Conservation (phyloP, 2,329 filamentous ascomycete genomes). For the Penicillium concentricum region DNA sequence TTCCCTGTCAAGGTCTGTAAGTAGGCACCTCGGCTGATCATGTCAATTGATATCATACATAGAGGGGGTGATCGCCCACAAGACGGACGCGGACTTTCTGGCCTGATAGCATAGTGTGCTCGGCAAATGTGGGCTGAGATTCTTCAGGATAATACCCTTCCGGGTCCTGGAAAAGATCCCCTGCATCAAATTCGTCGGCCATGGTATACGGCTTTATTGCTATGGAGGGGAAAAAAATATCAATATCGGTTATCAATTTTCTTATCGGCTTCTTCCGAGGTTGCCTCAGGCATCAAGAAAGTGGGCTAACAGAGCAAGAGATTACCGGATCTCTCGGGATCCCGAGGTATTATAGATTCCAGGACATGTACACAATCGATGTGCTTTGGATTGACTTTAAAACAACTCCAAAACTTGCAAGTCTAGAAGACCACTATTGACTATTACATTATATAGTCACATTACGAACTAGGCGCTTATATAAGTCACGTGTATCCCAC, state of each 20-base stretch:
- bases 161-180: conserved; percentile 74
- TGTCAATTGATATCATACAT: conserved; percentile 52
- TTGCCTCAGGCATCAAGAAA: conserved; percentile 4
- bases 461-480: too few species aligned
- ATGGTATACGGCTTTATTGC: conserved; percentile 15
- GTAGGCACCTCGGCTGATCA: background rate
- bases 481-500: background rate
- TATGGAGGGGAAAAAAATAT: conserved; percentile 10
- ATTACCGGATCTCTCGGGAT: conserved; percentile 1
- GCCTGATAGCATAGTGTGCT: conserved; percentile 68
- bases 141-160: conserved; percentile 76
- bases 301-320: background rate
- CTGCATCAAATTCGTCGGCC: conserved; percentile 38
- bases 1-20: conserved; percentile 53
- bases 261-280: conserved; percentile 7
- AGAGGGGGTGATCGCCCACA: conserved; percentile 82
- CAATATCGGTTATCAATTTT: conserved; percentile 11
- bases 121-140: conserved; percentile 70
- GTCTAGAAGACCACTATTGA: background rate
- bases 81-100: conserved; percentile 68
- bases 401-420: background rate
- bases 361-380: too few species aligned
- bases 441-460: background rate
- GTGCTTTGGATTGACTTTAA: background rate
- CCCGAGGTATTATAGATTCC: background rate